Percentiles rank a stretch among this genome's conserved stretches.
These are phyloP conservation scores for Podospora australis DNA, from an alignment of 495 filamentous ascomycete genomes.

Conservation along the genomic window DNA sequence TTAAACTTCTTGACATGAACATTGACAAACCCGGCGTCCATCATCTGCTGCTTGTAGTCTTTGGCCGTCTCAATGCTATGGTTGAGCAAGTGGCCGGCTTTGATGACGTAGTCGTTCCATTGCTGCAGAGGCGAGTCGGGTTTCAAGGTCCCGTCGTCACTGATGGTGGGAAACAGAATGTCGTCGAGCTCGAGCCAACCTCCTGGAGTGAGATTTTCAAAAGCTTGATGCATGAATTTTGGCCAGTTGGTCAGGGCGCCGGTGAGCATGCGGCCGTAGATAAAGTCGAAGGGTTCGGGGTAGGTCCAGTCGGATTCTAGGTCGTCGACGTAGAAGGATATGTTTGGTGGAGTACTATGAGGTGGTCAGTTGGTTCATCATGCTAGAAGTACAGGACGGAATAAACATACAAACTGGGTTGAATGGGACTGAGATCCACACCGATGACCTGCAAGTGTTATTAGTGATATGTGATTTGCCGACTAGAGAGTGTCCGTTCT, in stretches of 20 bases:
- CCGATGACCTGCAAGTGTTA: slow-evolving; percentile 11
- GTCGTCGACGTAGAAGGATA: slow-evolving; percentile 43
- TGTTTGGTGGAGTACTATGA: slow-evolving; percentile 38
- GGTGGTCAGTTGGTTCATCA: background rate
- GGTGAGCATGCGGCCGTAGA: slow-evolving; percentile 39
- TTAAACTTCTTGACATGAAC: slow-evolving; percentile 5
- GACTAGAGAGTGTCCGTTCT: background rate
- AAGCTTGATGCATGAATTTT: slow-evolving; percentile 29
- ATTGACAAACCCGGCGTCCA: slow-evolving; percentile 11
- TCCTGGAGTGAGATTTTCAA: slow-evolving; percentile 7
- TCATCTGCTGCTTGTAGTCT: slow-evolving; percentile 4
- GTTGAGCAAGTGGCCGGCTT: slow-evolving; percentile 1
- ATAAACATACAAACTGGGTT: slow-evolving; percentile 30
- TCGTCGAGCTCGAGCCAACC: slow-evolving; percentile 10
- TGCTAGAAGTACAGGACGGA: background rate
- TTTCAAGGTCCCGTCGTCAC: slow-evolving; percentile 7
- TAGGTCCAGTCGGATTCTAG: slow-evolving; percentile 43
- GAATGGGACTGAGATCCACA: slow-evolving; percentile 41
- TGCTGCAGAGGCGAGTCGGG: background rate
- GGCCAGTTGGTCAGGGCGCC: slow-evolving; percentile 42
- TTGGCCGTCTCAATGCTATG: background rate
- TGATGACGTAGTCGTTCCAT: slow-evolving; percentile 7
- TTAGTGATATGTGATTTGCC: background rate
- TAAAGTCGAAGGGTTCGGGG: slow-evolving; percentile 38
- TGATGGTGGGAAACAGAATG: background rate